phyloP scores from a whole-genome alignment of 768 basidiomycete genomes.

The Leccinum subtestaceum region DNA sequence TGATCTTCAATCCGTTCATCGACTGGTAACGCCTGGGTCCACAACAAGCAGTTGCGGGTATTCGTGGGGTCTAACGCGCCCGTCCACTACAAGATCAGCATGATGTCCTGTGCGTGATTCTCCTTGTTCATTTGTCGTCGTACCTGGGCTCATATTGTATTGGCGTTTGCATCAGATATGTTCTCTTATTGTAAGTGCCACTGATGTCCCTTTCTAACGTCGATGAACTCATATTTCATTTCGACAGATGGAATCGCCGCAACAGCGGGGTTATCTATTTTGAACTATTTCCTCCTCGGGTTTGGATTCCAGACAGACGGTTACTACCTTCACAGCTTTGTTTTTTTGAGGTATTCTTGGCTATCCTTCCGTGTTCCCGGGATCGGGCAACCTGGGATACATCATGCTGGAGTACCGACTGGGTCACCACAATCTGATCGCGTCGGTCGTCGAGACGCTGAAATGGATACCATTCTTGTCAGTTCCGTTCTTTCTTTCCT shows the following conservation, averaged over 20 bases:
- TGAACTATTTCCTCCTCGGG: constrained; percentile 76
- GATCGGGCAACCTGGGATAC: constrained; percentile 61
- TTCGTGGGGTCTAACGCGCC: constrained; percentile 81
- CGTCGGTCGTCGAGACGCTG: constrained; percentile 23
- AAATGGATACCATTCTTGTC: constrained; percentile 38
- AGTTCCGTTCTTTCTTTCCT: neutral
- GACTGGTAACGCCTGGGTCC: constrained; percentile 79
- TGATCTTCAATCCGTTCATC: constrained; percentile 83
- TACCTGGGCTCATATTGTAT: constrained; percentile 5
- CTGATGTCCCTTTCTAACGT: constrained; percentile 4
- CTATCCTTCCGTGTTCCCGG: constrained; percentile 73
- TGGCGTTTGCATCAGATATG: constrained; percentile 37
- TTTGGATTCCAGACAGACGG: constrained; percentile 70
- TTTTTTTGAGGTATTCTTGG: constrained; percentile 62
- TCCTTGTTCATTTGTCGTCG: neutral
- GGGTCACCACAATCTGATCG: constrained; percentile 35
- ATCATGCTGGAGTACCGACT: constrained; percentile 65
- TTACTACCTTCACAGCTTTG: constrained; percentile 71
- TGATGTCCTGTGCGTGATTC: constrained; percentile 47
- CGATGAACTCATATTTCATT: neutral
- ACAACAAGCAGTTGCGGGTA: constrained; percentile 67
- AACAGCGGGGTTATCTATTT: constrained; percentile 49
- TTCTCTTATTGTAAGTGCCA: constrained; percentile 48
- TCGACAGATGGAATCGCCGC: constrained; percentile 22
- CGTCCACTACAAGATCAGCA: constrained; percentile 74